Evolutionary conservation across 768 basidiomycete species (phyloP).

Genomic region (Clavulina sp.): DNA sequence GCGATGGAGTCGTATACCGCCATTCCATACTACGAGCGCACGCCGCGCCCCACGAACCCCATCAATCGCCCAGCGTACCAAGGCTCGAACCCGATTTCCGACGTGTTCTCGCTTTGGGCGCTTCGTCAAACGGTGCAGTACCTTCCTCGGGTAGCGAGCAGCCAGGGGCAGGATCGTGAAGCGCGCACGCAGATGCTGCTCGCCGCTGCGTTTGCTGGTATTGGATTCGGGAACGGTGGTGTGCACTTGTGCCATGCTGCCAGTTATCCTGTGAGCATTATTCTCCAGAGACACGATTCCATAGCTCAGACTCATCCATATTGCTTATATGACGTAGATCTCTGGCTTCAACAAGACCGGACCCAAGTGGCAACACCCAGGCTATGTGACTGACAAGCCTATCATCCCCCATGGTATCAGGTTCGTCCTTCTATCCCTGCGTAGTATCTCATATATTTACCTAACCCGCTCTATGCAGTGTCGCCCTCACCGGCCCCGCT

Average conservation of each 20-base stretch:
- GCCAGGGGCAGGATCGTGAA: conserved; percentile 51
- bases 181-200: conserved; percentile 88
- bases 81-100: conserved; percentile 85
- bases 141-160: conserved; percentile 69
- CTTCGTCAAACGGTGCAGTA: conserved; percentile 75
- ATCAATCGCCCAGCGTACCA: conserved; percentile 84
- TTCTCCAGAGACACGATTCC: not conserved
- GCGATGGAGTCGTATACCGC: conserved; percentile 89
- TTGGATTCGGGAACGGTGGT: conserved; percentile 88
- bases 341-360: conserved; percentile 90
- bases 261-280: conserved; percentile 54
- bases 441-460: conserved; percentile 4
- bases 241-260: conserved; percentile 84
- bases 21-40: conserved; percentile 85
- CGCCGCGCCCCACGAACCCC: conserved; percentile 78
- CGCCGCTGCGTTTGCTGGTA: conserved; percentile 87
- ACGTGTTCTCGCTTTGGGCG: conserved; percentile 90
- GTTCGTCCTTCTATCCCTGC: conserved; percentile 19
- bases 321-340: conserved; percentile 33
- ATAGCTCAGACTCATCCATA: not conserved
- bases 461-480: conserved; percentile 25
- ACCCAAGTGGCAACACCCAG: conserved; percentile 80
- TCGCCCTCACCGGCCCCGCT: conserved; percentile 82
- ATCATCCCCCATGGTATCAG: conserved; percentile 90
- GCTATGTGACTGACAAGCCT: conserved; percentile 68